Evolutionary conservation across 177 flowering plant genomes (phyloP).

Genomic region (Tripterygium wilfordii): DNA sequence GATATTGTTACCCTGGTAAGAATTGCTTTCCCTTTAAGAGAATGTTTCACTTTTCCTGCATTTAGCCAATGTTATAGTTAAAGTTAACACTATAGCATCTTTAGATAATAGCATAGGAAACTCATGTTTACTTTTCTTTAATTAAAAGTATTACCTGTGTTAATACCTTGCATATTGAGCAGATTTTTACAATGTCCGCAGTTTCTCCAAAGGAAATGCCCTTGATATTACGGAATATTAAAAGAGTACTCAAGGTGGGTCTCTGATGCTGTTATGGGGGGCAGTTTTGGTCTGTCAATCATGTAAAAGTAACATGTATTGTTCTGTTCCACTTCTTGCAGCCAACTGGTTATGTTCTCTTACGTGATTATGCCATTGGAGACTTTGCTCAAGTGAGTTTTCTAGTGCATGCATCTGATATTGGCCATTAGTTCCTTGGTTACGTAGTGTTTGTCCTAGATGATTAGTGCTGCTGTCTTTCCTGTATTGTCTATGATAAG

Average conservation of each 20-base stretch:
- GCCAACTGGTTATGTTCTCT: conserved; percentile 27
- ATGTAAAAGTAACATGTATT: not conserved
- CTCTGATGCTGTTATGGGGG: not conserved
- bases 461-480: no score
- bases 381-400: conserved; percentile 29
- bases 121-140: no score
- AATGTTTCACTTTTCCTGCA: not conserved
- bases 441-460: no score
- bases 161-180: conserved; percentile 19
- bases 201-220: conserved; percentile 37
- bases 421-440: no score
- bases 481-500: no score
- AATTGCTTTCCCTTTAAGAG: not conserved
- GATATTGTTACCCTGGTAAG: conserved; percentile 55
- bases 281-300: not conserved
- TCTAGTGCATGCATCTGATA: no score
- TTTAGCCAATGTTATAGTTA: no score
- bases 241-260: conserved; percentile 21
- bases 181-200: conserved; percentile 42
- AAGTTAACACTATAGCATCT: no score
- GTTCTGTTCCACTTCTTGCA: conserved; percentile 7
- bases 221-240: conserved; percentile 19
- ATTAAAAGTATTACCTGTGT: no score
- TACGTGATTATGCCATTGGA: conserved; percentile 31
- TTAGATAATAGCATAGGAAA: no score